Conservation (phyloP, 208 protist genomes). For the Crithidia expoeki region DNA sequence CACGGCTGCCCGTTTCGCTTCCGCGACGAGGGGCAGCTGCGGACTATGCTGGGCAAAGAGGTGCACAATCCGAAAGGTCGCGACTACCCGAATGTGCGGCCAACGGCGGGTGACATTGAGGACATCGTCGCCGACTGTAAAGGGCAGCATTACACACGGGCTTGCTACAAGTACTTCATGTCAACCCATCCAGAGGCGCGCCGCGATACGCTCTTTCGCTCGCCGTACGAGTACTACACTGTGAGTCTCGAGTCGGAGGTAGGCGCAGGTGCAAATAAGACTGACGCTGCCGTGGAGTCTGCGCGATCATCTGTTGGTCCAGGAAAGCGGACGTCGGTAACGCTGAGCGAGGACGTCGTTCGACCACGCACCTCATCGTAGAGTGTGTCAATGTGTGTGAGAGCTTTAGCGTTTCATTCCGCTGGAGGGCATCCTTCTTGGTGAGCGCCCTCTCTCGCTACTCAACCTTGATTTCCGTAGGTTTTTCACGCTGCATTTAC, state of each 20-base stretch:
- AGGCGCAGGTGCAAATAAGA: neutral
- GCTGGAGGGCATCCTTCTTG: neutral
- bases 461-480: too few species aligned
- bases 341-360: constrained; percentile 57
- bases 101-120: constrained; percentile 73
- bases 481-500: too few species aligned
- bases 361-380: constrained; percentile 32
- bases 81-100: constrained; percentile 49
- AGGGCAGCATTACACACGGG: constrained; percentile 88
- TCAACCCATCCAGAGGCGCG: constrained; percentile 77
- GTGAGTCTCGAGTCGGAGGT: constrained; percentile 61
- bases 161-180: constrained; percentile 93
- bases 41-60: constrained; percentile 53
- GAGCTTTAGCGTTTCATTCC: too few species aligned
- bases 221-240: constrained; percentile 87
- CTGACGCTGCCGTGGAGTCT: constrained; percentile 17
- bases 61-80: constrained; percentile 58
- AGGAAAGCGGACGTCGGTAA: constrained; percentile 32
- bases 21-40: constrained; percentile 72
- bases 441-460: too few species aligned
- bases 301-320: constrained; percentile 12
- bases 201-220: constrained; percentile 88
- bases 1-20: constrained; percentile 93
- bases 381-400: too few species aligned
- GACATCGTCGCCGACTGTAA: constrained; percentile 89